Evolutionary conservation across 805 yeast species (phyloP), one percentile per base, ranked within the genome.

Genomic region (Nakazawaea molendinolei): DNA sequence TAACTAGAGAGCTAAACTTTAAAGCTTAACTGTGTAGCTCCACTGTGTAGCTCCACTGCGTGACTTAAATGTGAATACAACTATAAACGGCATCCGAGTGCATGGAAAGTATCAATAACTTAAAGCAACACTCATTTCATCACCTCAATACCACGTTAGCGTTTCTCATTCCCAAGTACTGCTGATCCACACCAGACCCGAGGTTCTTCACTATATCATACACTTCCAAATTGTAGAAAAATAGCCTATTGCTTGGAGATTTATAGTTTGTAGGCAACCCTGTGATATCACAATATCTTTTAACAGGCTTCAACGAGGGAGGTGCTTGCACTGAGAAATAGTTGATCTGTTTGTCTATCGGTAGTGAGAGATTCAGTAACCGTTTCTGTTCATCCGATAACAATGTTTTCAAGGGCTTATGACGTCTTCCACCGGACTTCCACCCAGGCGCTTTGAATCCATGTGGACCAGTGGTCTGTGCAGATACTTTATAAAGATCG

Each of bases 161-260:
- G 36, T 84, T 86, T 48, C 97, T 70, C 42, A 90, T 63, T 45
- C 83, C 83, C 51, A 90, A 65, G 54, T 87, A 90, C 56, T 87
- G 94, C 60, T 90, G 97, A 58, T 90, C 97, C 20, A 83, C 82
- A 17, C 96, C 95, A 3, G 94, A 85, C 1, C 87, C 80, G 77
- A 90, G 75, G 44, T 76, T 75, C 53, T 76, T 76, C 23, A 86
- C 81, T 23, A 81, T 66, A 32, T 79, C 84, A 55, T 76, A 89
- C 21, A 90, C 79, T 56, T 90, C 97, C 34, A 76, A 76, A 53
- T 90, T 81, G 56, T 84, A 77, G 55, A 77, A 90, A 38, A 95
- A 65, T 35, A 90, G 61, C 28, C 82, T 81, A 49, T 76, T 82
- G 18, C 79, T 68, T 0, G 92, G 92, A 18, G 80, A 69, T 51